A percentile compares a stretch with the other conserved stretches of the same genome.
These are phyloP conservation scores for Sporobolomyces pararoseus DNA, from an alignment of 768 basidiomycete species.

Conservation along the genomic window DNA sequence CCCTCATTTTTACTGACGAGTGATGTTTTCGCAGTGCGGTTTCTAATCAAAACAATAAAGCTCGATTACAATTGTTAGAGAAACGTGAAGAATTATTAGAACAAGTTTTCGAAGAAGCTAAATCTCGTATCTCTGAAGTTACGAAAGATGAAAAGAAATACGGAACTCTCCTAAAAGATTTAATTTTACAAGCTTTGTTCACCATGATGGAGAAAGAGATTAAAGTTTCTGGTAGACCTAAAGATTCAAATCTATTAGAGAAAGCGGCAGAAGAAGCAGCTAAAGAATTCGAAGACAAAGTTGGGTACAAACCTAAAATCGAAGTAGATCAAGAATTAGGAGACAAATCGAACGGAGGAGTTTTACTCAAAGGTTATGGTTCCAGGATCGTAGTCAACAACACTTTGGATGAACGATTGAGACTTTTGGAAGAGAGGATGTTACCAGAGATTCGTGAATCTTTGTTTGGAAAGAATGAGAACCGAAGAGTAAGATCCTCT, in stretches of 20 bases:
- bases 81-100: constrained; percentile 88
- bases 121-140: constrained; percentile 61
- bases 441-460: constrained; percentile 86
- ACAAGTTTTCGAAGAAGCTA: constrained; percentile 73
- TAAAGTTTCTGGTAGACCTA: constrained; percentile 63
- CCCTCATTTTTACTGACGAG: too few species aligned
- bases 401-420: constrained; percentile 84
- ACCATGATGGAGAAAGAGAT: constrained; percentile 72
- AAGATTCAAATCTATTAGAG: constrained; percentile 62
- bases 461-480: constrained; percentile 82
- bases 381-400: constrained; percentile 86
- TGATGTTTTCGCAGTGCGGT: too few species aligned
- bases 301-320: constrained; percentile 63
- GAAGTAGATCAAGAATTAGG: constrained; percentile 62
- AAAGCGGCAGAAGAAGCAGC: constrained; percentile 66
- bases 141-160: constrained; percentile 68
- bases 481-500: constrained; percentile 65
- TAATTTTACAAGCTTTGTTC: constrained; percentile 80
- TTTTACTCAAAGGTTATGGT: constrained; percentile 68
- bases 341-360: constrained; percentile 78
- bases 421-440: constrained; percentile 91
- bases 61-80: constrained; percentile 82
- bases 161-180: constrained; percentile 72
- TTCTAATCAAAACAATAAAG: constrained; percentile 93
- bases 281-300: constrained; percentile 68